Evolutionary conservation across 768 basidiomycete species (phyloP), one percentile per base, ranked within the genome.

Genomic region (Termitomyces sp.): DNA sequence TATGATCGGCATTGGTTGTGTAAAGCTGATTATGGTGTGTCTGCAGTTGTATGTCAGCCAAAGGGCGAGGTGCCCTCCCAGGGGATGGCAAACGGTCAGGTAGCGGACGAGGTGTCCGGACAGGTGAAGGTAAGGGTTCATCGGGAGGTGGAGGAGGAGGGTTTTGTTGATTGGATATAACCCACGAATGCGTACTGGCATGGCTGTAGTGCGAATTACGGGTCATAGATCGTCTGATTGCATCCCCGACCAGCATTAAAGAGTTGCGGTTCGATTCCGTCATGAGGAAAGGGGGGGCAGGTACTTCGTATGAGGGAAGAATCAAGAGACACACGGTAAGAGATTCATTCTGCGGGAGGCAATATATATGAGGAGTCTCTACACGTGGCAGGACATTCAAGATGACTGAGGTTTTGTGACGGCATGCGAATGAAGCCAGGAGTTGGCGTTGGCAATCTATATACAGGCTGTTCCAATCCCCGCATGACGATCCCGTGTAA

Each of bases 181-280:
- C 69, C 76, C 76, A 77, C 20, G 76, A 75, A 39, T 66, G 67
- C 8, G 74, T 74, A 60, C 72, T 75, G 31, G 56, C 55, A 55
- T 63, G 63, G 31, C 60, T 67, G 33, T 68, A 60, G 46, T 64
- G 60, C 0, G 63, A 64, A 22, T 62, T 62, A n/a, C 61, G 62
- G 18, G 65, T 65, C 48, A 56, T 54, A 15, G 64, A 65, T 36
- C 64, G 60, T 24, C 60, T 44, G 31, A 65, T 51, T 31, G 39
- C 60, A 33, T 64, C 62, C 34, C 57, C 53, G 15, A 31, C 28
- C 50, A 56, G 56, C 36, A 60, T 64, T 48, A 56, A 60, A 15
- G 57, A 64, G 39, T 63, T 58, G 22, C 62, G 62, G 39, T 58
- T 60, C 31, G 60, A 59, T 33, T 61, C 60, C 3, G 60, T 39